Evolutionary conservation across 805 yeast genomes (phyloP), one percentile per base, ranked within the genome.

Genomic region (Myxozyma lipomycoides): DNA sequence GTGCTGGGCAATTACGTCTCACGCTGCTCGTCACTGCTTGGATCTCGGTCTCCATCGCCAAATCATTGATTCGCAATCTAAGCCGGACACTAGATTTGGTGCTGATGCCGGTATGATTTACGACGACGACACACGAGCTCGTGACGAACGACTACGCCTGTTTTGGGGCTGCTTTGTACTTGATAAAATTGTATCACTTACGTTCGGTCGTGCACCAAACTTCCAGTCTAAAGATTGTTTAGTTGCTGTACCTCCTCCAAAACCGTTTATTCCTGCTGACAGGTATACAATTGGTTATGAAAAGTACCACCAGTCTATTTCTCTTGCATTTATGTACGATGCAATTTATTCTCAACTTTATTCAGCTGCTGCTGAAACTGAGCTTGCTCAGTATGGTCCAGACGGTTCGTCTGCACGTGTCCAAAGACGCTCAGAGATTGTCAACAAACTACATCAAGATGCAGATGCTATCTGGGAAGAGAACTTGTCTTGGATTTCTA

Each of bases 341-440:
- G 50, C 51, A 40, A 52, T 52, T 6, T 52, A 52, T 23, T 45
- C 50, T 1, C 46, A 48, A 2, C 28, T 52, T 5, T 52, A 52
- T 30, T 52, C 56, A 19, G 56, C 56, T 12, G 40, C 51, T 4
- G 56, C 56, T 10, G 56, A 52, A 43, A 47, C 54, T 15, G 54
- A 49, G 38, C 41, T 52, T 1, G 56, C 50, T 5, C 23, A 28
- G 15, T 18, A 35, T 5, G 52, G 55, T 12, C 41, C 55, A 6
- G 52, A 51, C 17, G 48, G 40, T 10, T 49, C 51, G 4, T 36
- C 37, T 9, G 55, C 36, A 23, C 40, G 55, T 10, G 34, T 46
- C 6, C 49, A 38, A 10, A 7, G 46, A 30, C 46, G 56, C 2
- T 49, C 50, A 17, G 44, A 36, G 15, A 54, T 52, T 2, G 55